Conservation (phyloP, 768 basidiomycete species). For the Tulasnella sp. region DNA sequence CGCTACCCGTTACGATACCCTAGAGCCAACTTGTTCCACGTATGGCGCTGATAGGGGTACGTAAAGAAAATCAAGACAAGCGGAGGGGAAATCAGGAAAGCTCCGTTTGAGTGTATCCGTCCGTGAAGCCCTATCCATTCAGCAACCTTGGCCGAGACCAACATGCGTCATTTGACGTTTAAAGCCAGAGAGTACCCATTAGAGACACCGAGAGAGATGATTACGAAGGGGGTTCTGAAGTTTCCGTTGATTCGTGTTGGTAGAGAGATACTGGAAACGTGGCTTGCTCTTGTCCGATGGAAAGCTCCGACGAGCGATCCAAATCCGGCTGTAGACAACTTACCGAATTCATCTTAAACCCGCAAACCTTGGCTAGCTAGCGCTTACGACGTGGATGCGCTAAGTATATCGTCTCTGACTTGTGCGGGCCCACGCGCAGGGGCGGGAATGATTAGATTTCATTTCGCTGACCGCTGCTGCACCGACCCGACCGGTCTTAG, state of each 20-base stretch:
- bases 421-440: conserved; percentile 1
- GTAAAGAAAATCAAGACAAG: not conserved
- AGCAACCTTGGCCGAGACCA: not conserved
- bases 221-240: not conserved
- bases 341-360: not conserved
- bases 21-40: not conserved
- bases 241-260: not conserved
- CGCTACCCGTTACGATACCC: not conserved
- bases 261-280: not conserved
- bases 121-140: not conserved
- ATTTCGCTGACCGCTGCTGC: not conserved
- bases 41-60: not conserved
- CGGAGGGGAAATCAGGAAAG: not conserved
- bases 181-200: not conserved
- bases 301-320: not conserved
- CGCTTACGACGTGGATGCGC: not conserved
- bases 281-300: not conserved
- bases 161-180: not conserved
- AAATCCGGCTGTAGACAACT: not conserved
- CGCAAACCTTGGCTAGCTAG: not conserved
- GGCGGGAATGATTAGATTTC: conserved; percentile 19
- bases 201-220: conserved; percentile 5
- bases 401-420: not conserved
- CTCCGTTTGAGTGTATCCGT: not conserved
- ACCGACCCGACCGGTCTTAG: conserved; percentile 4